Base-by-base conservation (phyloP, 805 yeast species). In the Yarrowia sp. region DNA sequence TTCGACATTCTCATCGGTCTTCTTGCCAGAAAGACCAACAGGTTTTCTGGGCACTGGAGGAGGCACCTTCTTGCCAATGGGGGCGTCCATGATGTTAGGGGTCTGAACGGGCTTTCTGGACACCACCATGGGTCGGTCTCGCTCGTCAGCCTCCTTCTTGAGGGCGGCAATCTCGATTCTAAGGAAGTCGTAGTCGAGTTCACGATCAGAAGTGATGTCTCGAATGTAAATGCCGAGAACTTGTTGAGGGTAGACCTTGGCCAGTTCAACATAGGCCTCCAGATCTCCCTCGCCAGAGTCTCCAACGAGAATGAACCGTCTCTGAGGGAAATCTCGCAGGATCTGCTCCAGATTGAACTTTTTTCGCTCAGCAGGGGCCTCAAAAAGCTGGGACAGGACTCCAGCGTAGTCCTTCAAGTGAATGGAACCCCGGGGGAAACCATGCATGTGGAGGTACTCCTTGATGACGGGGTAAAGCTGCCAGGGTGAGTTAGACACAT, bases 241-340 rank as follows among this genome's bases (percentile, higher is more conserved):
- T 67, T 85, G 87, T 4, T 79, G 76, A 0, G 97, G 96, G 70
- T 78, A 84, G 33, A 73, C 68, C 41, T 78, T 76, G 0, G 96
- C 89, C 35, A 92, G 76, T 28, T 87, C 87, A 6, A 85, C 81
- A 73, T 95, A 95, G 0, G 98, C 96, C 71, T 96, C 99, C 46
- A 93, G 78, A 77, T 95, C 99, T 68, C 87, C 88, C 72, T 95
- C 99, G 1, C 98, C 98, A 2, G 97, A 88, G 73, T 95, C 99
- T 33, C 99, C 99, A 16, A 95, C 82, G 59, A 96, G 78, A 24
- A 95, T 81, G 73, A 95, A 93, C 70, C 83, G 86, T 68, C 92
- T 85, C 0, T 83, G 67, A 0, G 96, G 91, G 72, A 90, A 93
- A 71, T 92, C 96, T 2, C 76, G 73, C 24, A 91, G 68, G 8